Base-by-base conservation (phyloP, 2,329 filamentous ascomycete genomes). In the Fusarium irregulare region DNA sequence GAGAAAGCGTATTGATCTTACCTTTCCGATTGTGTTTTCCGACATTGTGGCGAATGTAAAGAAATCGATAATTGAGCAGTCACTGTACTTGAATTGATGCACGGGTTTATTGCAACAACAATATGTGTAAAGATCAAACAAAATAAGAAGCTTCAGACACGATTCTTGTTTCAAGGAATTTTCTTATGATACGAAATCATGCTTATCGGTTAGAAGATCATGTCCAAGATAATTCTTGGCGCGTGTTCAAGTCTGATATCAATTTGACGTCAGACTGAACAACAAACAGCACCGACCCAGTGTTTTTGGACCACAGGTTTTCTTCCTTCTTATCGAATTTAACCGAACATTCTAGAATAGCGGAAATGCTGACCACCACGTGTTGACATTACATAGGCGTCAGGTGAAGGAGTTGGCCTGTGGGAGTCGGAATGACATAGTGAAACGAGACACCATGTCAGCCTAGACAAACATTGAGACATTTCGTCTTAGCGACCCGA, bases 231-330 rank as follows among this genome's bases (percentile, higher is more conserved):
- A 18, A 34, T 37, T 25, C 11, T 23, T 1, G 2, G 21, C 8
- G 7, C 11, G 16, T n/a, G 9, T 28, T 12, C 20, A 7, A 41
- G 0, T 14, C 3, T 59, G 40, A 6, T 59, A 30, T 61, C 55
- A 48, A 12, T 0, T 48, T 55, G 41, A 61, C 47, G 47, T 61
- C 44, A 62, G 16, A n/a, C 11, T 18, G 21, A 54, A 23, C 16
- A 7, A 18, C 4, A 1, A 14, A n/a, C 42, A 32, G 4, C 41
- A 40, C 21, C 23, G 58, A 14, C 21, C 6, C n/a, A 16, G 5
- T 40, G 10, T 13, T 49, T 23, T n/a, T 12, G 3, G 11, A 23
- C 34, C 13, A 9, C 7, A 9, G 20, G 4, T 8, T 34, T 37
- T 44, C 21, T n/a, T n/a, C 34, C 34, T 2, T 37, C 34, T n/a